Evolutionary conservation across 176 grass and related monocot species (phyloP).

Genomic region (Carex myosuroides): DNA sequence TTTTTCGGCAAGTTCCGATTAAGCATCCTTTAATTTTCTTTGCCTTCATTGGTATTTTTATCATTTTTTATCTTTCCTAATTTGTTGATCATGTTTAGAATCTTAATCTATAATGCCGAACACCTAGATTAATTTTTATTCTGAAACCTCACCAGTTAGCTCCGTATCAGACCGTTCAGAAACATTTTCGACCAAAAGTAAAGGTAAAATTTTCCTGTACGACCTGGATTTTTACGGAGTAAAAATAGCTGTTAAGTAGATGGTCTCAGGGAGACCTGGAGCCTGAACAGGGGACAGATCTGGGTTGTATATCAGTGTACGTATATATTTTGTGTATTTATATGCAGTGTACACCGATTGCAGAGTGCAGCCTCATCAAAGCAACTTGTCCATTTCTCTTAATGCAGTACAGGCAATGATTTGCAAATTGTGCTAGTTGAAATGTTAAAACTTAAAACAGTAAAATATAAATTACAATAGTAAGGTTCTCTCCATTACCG

Average conservation of each 20-base stretch:
- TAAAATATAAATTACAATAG: neutral
- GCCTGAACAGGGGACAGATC: conserved; percentile 15
- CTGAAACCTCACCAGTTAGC: neutral
- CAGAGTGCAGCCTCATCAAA: neutral
- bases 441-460: neutral
- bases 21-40: too few species aligned
- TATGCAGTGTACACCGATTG: neutral
- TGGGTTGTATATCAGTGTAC: neutral
- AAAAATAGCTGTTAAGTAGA: conserved; percentile 6
- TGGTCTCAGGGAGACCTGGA: neutral
- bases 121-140: neutral
- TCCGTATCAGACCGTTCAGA: neutral
- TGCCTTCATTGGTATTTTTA: neutral
- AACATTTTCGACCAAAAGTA: neutral
- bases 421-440: neutral
- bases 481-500: neutral
- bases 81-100: too few species aligned
- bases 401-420: neutral
- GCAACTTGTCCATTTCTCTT: neutral
- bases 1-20: too few species aligned
- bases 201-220: neutral
- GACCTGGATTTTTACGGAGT: neutral
- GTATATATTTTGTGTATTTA: neutral
- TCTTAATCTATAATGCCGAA: neutral
- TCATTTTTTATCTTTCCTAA: neutral